These are phyloP conservation scores for Colletotrichum lindemuthianum DNA, from an alignment of 2,329 filamentous ascomycete species.

Conservation along the genomic window DNA sequence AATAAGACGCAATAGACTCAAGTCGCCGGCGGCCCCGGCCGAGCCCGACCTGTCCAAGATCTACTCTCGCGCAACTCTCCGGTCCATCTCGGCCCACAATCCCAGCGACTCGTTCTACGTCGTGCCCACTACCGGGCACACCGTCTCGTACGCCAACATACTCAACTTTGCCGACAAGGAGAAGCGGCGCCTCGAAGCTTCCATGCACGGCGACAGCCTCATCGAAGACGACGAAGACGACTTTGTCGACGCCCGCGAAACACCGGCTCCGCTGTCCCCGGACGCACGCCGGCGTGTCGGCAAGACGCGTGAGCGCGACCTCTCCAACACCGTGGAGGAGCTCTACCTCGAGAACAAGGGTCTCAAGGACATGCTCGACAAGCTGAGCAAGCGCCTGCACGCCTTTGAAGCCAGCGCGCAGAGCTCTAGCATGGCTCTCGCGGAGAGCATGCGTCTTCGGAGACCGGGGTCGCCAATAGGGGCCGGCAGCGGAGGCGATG, in stretches of 20 bases:
- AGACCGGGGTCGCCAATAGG: constrained; percentile 63
- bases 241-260: constrained; percentile 89
- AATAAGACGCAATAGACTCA: constrained; percentile 50
- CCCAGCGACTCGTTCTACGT: constrained; percentile 89
- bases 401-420: constrained; percentile 94
- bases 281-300: constrained; percentile 52
- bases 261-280: constrained; percentile 57
- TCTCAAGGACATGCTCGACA: constrained; percentile 86
- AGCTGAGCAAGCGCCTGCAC: constrained; percentile 86
- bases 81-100: constrained; percentile 75
- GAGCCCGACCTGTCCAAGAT: constrained; percentile 84
- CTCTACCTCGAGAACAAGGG: constrained; percentile 88
- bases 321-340: constrained; percentile 82
- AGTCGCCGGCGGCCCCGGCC: constrained; percentile 44
- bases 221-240: constrained; percentile 79
- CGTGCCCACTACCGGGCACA: constrained; percentile 90
- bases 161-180: constrained; percentile 76
- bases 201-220: constrained; percentile 58
- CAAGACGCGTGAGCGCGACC: constrained; percentile 54
- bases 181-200: constrained; percentile 67
- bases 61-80: constrained; percentile 86
- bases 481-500: constrained; percentile 42
- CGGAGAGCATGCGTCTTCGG: constrained; percentile 80
- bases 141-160: constrained; percentile 92
- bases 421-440: constrained; percentile 84